Conservation (phyloP, 2,329 filamentous ascomycete genomes). For the Onygenales sp. region DNA sequence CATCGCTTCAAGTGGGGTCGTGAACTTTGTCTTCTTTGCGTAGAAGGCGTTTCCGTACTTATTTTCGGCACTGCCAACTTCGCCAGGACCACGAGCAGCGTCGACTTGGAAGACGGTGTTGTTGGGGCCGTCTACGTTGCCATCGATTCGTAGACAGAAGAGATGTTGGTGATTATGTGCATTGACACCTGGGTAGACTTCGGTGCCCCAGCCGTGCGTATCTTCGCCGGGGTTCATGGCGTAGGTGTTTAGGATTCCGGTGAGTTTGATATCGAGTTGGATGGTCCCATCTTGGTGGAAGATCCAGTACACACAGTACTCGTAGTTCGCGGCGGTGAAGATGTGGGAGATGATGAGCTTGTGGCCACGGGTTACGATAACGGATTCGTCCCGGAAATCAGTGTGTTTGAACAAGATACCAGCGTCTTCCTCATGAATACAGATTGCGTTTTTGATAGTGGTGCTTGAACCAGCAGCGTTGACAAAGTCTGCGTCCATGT, state of each 20-base stretch:
- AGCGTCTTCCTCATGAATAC: conserved; percentile 87
- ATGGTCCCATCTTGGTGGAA: conserved; percentile 89
- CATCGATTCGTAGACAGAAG: conserved; percentile 81
- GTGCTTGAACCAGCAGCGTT: conserved; percentile 65
- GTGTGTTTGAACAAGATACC: conserved; percentile 92
- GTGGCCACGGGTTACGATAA: conserved; percentile 74
- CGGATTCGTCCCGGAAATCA: conserved; percentile 83
- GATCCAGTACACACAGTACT: conserved; percentile 82
- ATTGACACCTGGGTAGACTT: conserved; percentile 85
- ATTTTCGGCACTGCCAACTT: conserved; percentile 73
- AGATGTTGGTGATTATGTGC: conserved; percentile 95
- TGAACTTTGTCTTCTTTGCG: conserved; percentile 71
- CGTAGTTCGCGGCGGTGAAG: conserved; percentile 93
- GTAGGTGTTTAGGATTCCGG: conserved; percentile 89
- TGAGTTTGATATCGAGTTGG: conserved; percentile 84
- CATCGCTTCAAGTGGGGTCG: conserved; percentile 56
- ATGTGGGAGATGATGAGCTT: conserved; percentile 85
- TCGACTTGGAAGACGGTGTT: conserved; percentile 85
- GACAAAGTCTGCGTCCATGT: conserved; percentile 80
- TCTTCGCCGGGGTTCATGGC: conserved; percentile 71
- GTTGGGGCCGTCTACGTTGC: conserved; percentile 73
- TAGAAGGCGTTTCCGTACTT: conserved; percentile 86
- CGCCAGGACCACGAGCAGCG: conserved; percentile 58
- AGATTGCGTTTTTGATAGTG: conserved; percentile 87
- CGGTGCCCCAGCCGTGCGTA: conserved; percentile 77